Evolutionary conservation across 345 rosid species (phyloP).

Genomic region (Syzygium jambos): DNA sequence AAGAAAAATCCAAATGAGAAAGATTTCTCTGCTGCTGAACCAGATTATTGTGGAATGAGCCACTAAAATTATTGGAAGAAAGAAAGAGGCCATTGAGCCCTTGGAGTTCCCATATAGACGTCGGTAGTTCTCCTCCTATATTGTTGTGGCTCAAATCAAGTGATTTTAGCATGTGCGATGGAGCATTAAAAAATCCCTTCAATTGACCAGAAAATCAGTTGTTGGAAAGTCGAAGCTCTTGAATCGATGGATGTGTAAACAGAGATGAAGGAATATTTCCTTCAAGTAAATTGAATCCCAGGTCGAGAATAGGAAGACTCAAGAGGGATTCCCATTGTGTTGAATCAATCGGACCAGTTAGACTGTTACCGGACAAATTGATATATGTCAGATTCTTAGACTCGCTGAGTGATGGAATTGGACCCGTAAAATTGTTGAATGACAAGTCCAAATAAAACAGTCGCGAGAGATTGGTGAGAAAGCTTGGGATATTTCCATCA

Average conservation of each 20-base stretch:
- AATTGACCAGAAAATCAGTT: constrained; percentile 17
- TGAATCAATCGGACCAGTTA: constrained; percentile 4
- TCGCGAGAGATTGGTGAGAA: constrained; percentile 3
- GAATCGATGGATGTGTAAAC: not conserved
- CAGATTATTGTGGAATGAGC: not conserved
- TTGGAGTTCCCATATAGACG: constrained; percentile 1
- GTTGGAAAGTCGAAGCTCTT: not conserved
- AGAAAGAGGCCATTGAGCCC: constrained; percentile 10
- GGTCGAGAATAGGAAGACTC: constrained; percentile 14
- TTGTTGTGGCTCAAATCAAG: constrained; percentile 33
- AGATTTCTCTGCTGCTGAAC: constrained; percentile 21
- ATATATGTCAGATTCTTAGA: constrained; percentile 7
- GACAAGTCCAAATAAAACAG: constrained; percentile 22
- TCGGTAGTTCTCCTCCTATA: constrained; percentile 23
- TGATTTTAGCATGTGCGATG: not conserved
- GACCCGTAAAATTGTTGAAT: constrained; percentile 35
- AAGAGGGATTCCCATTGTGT: not conserved
- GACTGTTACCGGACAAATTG: constrained; percentile 1
- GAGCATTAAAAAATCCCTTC: not conserved
- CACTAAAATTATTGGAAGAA: constrained; percentile 35
- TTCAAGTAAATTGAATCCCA: constrained; percentile 11
- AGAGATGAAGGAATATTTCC: constrained; percentile 22
- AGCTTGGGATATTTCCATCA: constrained; percentile 12
- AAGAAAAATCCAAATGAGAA: constrained; percentile 25
- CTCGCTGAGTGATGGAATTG: constrained; percentile 10